These are phyloP conservation scores for Aspergillus haitiensis DNA, from an alignment of 495 filamentous ascomycete genomes.

Conservation along the genomic window DNA sequence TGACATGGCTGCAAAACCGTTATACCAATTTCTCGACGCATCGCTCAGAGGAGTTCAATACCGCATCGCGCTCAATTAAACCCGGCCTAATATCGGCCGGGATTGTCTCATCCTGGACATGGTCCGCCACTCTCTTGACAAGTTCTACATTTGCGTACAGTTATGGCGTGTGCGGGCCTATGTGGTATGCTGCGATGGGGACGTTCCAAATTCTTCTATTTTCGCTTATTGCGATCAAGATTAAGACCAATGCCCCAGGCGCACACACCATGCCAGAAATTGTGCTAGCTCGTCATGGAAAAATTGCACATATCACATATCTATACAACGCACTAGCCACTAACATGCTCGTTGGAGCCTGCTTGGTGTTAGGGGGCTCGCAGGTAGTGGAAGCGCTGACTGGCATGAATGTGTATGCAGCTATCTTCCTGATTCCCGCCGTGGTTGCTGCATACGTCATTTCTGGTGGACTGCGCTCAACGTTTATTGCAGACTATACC, in stretches of 20 bases:
- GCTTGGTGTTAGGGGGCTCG: slow-evolving; percentile 41
- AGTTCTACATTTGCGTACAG: slow-evolving; percentile 49
- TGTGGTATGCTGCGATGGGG: slow-evolving; percentile 47
- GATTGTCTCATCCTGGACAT: slow-evolving; percentile 51
- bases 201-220: slow-evolving; percentile 49
- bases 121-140: slow-evolving; percentile 45
- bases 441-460: slow-evolving; percentile 47
- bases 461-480: slow-evolving; percentile 43
- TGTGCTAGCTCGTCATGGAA: slow-evolving; percentile 38
- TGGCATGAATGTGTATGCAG: slow-evolving; percentile 49
- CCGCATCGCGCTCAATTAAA: slow-evolving; percentile 48
- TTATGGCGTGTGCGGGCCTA: slow-evolving; percentile 50
- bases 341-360: slow-evolving; percentile 45
- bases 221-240: slow-evolving; percentile 41
- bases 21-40: slow-evolving; percentile 49
- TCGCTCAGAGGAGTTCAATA: slow-evolving; percentile 51
- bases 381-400: slow-evolving; percentile 45
- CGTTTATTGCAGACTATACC: slow-evolving; percentile 45
- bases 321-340: slow-evolving; percentile 45
- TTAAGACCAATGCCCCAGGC: slow-evolving; percentile 41
- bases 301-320: slow-evolving; percentile 39
- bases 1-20: slow-evolving; percentile 48
- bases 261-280: slow-evolving; percentile 45
- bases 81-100: slow-evolving; percentile 51
- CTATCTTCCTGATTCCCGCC: slow-evolving; percentile 43